These are phyloP conservation scores for Pleurotus citrinopileatus DNA, from an alignment of 768 basidiomycete species.

Conservation along the genomic window DNA sequence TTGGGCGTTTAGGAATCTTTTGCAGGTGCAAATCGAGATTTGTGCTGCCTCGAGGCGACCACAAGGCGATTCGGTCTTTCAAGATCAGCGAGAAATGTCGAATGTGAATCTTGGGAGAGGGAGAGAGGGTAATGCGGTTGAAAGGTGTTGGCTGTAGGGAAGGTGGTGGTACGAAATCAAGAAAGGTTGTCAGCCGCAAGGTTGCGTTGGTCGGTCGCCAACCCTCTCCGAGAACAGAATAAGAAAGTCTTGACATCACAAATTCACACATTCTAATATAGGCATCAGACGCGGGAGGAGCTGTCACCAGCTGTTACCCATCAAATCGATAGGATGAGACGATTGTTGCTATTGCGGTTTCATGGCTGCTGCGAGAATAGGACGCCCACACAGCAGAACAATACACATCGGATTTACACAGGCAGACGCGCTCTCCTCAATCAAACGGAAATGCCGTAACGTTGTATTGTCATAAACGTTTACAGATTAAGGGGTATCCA, in stretches of 20 bases:
- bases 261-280: slow-evolving; percentile 7
- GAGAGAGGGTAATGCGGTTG: neutral
- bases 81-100: slow-evolving; percentile 8
- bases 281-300: neutral
- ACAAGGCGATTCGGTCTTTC: slow-evolving; percentile 8
- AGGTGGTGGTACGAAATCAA: slow-evolving; percentile 8
- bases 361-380: neutral
- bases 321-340: neutral
- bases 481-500: slow-evolving; percentile 8
- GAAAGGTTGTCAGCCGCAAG: slow-evolving; percentile 3
- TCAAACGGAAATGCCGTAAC: slow-evolving; percentile 4
- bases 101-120: slow-evolving; percentile 8
- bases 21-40: slow-evolving; percentile 10
- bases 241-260: slow-evolving; percentile 7
- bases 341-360: neutral
- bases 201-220: slow-evolving; percentile 7
- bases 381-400: slow-evolving; percentile 4
- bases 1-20: neutral
- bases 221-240: slow-evolving; percentile 5
- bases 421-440: neutral
- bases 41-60: slow-evolving; percentile 9
- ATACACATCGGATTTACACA: neutral
- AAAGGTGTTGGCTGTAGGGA: neutral
- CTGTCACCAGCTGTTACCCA: neutral
- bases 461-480: slow-evolving; percentile 3